A percentile compares a stretch with the other conserved stretches of the same genome.
phyloP scores from a whole-genome alignment of 2,329 filamentous ascomycete genomes.

The Monilinia laxa region DNA sequence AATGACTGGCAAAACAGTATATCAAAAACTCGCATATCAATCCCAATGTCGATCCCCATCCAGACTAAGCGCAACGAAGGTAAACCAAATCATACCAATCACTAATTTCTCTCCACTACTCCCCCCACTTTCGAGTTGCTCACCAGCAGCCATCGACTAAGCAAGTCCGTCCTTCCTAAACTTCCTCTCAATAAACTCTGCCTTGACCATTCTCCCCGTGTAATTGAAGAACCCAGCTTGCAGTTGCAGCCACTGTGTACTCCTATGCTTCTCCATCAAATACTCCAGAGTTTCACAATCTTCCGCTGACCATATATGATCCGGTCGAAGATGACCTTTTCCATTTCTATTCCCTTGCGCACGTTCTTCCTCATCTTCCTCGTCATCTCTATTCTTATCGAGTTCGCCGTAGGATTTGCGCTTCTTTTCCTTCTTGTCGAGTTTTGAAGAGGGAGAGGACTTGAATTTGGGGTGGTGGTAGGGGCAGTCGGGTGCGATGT shows the following conservation, averaged over 20 bases:
- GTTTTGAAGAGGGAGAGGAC: background rate
- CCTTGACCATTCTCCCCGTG: constrained; percentile 38
- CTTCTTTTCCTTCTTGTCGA: constrained; percentile 9
- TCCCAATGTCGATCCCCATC: background rate
- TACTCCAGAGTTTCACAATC: constrained; percentile 38
- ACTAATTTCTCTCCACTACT: background rate
- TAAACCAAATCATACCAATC: background rate
- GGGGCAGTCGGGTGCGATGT: constrained; percentile 13
- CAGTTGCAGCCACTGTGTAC: constrained; percentile 39
- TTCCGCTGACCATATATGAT: constrained; percentile 34
- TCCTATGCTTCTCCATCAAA: constrained; percentile 31
- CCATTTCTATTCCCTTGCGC: constrained; percentile 5
- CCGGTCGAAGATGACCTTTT: constrained; percentile 27
- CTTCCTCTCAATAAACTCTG: constrained; percentile 38
- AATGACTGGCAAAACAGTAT: background rate
- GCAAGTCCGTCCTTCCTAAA: constrained; percentile 33
- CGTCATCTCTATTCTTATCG: background rate
- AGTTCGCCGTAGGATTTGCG: constrained; percentile 13
- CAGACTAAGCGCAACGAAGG: background rate
- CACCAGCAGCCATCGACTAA: background rate
- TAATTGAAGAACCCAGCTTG: constrained; percentile 40
- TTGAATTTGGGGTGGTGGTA: constrained; percentile 8
- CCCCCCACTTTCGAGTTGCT: background rate
- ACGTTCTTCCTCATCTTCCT: background rate
- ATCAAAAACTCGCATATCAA: background rate